These are phyloP conservation scores for Plasmodium malariae DNA, from an alignment of 169 alveolate genomes.

Conservation along the genomic window DNA sequence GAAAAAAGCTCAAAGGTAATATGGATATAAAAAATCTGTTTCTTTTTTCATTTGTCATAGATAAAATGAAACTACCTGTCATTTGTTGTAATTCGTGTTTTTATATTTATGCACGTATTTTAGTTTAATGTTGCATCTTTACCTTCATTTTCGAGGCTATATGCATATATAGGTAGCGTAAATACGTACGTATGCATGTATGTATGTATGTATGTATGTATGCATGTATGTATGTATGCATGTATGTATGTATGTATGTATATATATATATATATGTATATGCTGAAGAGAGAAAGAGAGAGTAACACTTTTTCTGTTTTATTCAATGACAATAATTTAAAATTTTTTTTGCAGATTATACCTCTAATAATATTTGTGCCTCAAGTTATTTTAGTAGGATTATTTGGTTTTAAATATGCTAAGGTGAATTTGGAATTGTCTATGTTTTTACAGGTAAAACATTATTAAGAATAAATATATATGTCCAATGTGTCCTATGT, in stretches of 20 bases:
- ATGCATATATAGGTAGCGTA: no score
- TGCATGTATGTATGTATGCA: no score
- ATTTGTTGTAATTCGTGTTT: neutral
- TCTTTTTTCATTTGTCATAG: neutral
- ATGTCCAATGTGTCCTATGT: neutral
- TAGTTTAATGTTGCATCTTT: no score
- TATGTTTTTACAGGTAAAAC: conserved; percentile 79
- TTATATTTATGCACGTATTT: neutral
- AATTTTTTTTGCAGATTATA: conserved; percentile 71
- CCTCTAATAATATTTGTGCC: conserved; percentile 86
- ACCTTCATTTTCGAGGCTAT: no score
- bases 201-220: no score
- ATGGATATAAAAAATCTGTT: neutral
- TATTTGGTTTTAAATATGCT: conserved; percentile 83
- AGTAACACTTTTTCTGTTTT: neutral
- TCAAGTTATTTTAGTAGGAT: conserved; percentile 81
- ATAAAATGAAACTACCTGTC: neutral
- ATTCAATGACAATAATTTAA: neutral
- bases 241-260: no score
- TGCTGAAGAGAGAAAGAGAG: no score
- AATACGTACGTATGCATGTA: no score
- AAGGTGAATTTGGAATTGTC: conserved; percentile 79
- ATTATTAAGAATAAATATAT: neutral
- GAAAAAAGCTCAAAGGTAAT: conserved; percentile 82
- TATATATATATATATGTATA: neutral